These are phyloP conservation scores for Pueraria montana DNA, from an alignment of 306 rosid genomes.

Conservation along the genomic window DNA sequence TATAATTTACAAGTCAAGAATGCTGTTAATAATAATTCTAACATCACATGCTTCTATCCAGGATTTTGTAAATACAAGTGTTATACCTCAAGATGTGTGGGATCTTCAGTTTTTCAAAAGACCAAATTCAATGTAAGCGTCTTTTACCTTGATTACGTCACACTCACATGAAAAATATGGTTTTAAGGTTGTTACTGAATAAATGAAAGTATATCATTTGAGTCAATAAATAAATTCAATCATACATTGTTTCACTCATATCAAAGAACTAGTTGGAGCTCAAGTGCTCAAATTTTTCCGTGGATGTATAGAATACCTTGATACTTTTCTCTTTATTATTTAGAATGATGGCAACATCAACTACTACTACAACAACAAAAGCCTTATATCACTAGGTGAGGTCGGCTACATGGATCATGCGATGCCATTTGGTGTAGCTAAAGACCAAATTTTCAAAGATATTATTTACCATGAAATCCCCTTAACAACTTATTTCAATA, in stretches of 20 bases:
- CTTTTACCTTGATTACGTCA: constrained; percentile 37
- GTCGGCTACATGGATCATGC: not conserved
- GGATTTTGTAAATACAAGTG: constrained; percentile 69
- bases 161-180: constrained; percentile 1
- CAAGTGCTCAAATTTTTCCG: constrained; percentile 15
- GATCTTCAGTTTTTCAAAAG: constrained; percentile 86
- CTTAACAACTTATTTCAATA: not conserved
- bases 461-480: not conserved
- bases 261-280: constrained; percentile 30
- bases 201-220: constrained; percentile 8
- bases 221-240: constrained; percentile 17
- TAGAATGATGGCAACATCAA: not conserved
- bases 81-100: constrained; percentile 92
- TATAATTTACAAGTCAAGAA: constrained; percentile 33
- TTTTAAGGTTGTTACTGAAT: constrained; percentile 16
- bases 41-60: constrained; percentile 56
- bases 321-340: constrained; percentile 18
- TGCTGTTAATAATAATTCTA: constrained; percentile 37
- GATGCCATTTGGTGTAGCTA: not conserved
- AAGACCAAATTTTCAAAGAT: not conserved
- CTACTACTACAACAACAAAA: not conserved
- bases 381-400: not conserved
- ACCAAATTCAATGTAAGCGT: constrained; percentile 75
- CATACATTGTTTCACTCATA: constrained; percentile 15
- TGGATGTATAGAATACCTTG: constrained; percentile 10